Base-by-base conservation (phyloP, 768 basidiomycete genomes). In the Agrocybe chaxingu region DNA sequence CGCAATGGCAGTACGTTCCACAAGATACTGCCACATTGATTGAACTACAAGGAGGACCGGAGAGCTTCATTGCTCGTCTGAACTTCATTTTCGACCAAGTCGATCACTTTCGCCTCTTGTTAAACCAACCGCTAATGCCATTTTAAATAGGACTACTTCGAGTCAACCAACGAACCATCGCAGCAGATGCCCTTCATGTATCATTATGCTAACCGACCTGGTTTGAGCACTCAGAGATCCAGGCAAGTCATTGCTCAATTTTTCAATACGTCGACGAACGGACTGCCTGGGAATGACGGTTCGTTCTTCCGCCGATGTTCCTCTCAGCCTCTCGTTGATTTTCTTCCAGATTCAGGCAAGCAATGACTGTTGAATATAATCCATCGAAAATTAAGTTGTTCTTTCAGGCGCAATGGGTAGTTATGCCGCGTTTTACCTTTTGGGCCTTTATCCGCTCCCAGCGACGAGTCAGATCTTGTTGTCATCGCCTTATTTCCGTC, bases 161-260 rank as follows among this genome's bases (percentile, higher is more conserved):
- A 84, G 50, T 69, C 73, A 0, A 82, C 82, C 7, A 73, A 85
- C 57, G 84, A 85, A 56, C 82, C 82, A 0, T 83, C 82, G 2
- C 81, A 83, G 55, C 81, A 84, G 55, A 84, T 85, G 56, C 82
- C 82, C 0, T 82, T 76, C 63, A 84, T 84, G 82, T 84, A 84
- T 57, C 82, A 85, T 65, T 85, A 85, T 55, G 82, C 79, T 2
- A 76, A 84, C 60, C 68, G 70, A 2, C 82, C 84, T 0, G 81
- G 81, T 2, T 61, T 78, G 13, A 84, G 81, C 60, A 81, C 81
- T 2, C 78, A 79, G 56, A 65, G 76, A 12, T 76, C 80, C 30
- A 65, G 82, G 24, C 75, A 80, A 57, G 70, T 78, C n/a, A 77
- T 84, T 44, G 72, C 79, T 1, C 61, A 76, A 50, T 77, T 67